Base-by-base conservation (phyloP, 495 filamentous ascomycete species). In the Penicillium flavigenum region DNA sequence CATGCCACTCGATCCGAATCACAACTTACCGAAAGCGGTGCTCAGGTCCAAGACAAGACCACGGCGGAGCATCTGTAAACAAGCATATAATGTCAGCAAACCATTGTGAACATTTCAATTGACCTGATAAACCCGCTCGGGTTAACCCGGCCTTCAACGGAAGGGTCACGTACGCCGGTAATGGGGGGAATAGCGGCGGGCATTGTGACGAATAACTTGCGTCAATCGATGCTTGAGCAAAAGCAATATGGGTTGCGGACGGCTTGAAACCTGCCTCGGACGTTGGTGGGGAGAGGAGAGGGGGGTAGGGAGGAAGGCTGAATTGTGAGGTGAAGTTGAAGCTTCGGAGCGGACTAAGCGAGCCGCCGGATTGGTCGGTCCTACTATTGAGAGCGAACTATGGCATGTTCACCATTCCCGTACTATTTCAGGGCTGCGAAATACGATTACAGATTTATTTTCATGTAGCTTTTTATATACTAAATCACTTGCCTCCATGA, bases 31-130 rank as follows among this genome's bases (percentile, higher is more conserved):
- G 63, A 88, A 77, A 61, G 87, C 83, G 64, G 88, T 84, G 65
- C 86, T 86, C 72, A 93, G 79, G 75, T 93, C 89, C 61, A 92
- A 79, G 68, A 93, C 87, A 47, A 91, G 77, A 72, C 77, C 78
- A 65, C 84, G 77, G 66, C 86, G 84, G 76, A 92, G 84, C 82
- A 87, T 90, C 88, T 87, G 70, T 58, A 51, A 12, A 17, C 16
- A 24, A 19, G 31, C 5, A 47, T 12, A 27, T 7, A 4, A 55
- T 9, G 56, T 63, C 47, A 63, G 58, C 50, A 19, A 38, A 48
- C 19, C n/a, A 52, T 51, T 43, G 19, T 14, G n/a, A 34, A 22
- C 27, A 27, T 32, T 14, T 22, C 11, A 36, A 47, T 17, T 10
- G n/a, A 59, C 53, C 59, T 57, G 60, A 51, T 53, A 48, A 46